These are phyloP conservation scores for Abrus precatorius DNA, from an alignment of 306 rosid genomes.

Conservation along the genomic window DNA sequence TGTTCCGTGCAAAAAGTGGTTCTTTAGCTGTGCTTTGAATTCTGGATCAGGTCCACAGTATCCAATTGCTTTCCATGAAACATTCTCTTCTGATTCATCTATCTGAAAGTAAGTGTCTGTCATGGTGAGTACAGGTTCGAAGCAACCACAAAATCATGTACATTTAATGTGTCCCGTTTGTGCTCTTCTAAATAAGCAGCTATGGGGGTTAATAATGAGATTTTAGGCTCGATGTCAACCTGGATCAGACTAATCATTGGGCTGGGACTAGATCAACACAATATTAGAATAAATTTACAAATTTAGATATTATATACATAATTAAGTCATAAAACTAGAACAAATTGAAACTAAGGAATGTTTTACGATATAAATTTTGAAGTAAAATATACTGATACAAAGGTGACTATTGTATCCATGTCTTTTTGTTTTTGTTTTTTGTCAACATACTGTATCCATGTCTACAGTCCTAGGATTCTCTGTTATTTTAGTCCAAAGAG, in stretches of 20 bases:
- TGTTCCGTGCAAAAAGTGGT: constrained; percentile 44
- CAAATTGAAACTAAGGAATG: neutral
- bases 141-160: constrained; percentile 22
- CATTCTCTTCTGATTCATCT: constrained; percentile 67
- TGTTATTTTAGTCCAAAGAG: too few species aligned
- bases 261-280: too few species aligned
- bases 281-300: neutral
- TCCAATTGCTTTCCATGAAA: constrained; percentile 82
- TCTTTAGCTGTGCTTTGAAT: constrained; percentile 57
- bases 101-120: constrained; percentile 52
- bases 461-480: too few species aligned
- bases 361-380: neutral
- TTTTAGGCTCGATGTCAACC: neutral
- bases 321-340: neutral
- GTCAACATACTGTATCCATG: too few species aligned
- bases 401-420: neutral
- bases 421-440: too few species aligned
- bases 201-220: neutral
- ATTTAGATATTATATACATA: neutral
- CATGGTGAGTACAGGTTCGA: constrained; percentile 31
- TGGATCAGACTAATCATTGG: too few species aligned
- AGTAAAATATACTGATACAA: neutral
- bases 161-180: neutral
- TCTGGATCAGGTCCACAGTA: constrained; percentile 78
- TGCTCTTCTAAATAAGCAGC: neutral